Base-by-base conservation (phyloP, 2,329 filamentous ascomycete genomes). In the Sclerotinia borealis region DNA sequence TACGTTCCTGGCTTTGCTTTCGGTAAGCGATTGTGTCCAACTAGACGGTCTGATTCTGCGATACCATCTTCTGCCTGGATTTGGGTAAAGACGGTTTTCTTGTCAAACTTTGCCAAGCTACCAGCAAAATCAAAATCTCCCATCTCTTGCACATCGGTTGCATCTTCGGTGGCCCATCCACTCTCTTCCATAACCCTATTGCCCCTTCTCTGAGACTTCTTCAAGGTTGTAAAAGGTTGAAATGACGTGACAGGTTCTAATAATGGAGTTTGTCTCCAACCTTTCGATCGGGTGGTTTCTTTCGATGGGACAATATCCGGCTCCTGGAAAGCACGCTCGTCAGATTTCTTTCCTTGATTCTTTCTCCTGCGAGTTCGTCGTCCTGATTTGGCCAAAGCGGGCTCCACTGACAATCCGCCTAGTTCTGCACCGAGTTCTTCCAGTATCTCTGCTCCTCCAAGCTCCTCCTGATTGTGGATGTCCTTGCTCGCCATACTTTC, bases 131-230 rank as follows among this genome's bases (percentile, higher is more conserved):
- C 93, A 71, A 98, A 98, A 66, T 98, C 95, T 13, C 90, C 91
- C 80, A 95, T 85, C 73, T 96, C 93, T 76, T 93, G 91, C 27
- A 95, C 91, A 73, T 98, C 95, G 0, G 92, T 97, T 27, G 93
- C 93, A 72, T 98, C 93, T 73, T 97, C 95, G 0, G 93, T 97
- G 4, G 91, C 92, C 93, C 93, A 98, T 4, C 92, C 93, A 74
- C 92, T 96, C 49, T 91, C 84, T 65, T 80, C 78, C 39, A 72
- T 74, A 74, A 75, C 64, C 36, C 15, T 69, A 77, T 79, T 51
- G 7, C 64, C 51, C 74, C 76, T 69, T 76, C 79, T 63, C 75
- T 78, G 80, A 69, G 79, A 76, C 75, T 75, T 88, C 79, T 83
- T 92, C 1, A 88, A 74, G 0, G 82, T 82, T 49, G 80, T 77